These are phyloP conservation scores for Leishmania turanica DNA, from an alignment of 208 protist species.

Conservation along the genomic window DNA sequence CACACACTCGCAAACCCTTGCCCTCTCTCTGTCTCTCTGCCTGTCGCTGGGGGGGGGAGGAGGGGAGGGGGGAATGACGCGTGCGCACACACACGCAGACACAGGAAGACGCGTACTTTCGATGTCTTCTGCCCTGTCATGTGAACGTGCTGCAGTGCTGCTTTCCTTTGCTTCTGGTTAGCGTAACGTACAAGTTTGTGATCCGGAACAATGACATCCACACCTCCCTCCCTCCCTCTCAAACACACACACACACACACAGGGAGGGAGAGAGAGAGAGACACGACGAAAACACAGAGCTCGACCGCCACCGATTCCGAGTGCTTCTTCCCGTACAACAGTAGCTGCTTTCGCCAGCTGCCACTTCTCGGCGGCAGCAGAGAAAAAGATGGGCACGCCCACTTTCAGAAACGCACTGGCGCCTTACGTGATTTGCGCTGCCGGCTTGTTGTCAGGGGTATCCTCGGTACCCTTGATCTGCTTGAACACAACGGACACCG, in stretches of 20 bases:
- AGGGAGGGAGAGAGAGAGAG: too few species aligned
- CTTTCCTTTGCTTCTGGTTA: neutral
- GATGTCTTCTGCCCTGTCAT: neutral
- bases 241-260: too few species aligned
- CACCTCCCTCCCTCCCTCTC: too few species aligned
- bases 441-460: constrained; percentile 79
- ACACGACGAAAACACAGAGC: neutral
- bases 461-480: constrained; percentile 91
- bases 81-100: neutral
- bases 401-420: neutral
- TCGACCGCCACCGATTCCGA: neutral
- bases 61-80: neutral
- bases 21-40: neutral
- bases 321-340: neutral
- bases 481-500: constrained; percentile 85
- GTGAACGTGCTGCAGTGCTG: neutral
- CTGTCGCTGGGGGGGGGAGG: neutral
- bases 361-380: neutral
- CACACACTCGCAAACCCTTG: neutral
- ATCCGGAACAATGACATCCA: neutral
- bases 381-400: neutral
- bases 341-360: neutral
- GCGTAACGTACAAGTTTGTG: neutral
- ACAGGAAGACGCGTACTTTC: neutral
- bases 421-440: constrained; percentile 52